These are phyloP conservation scores for Myotisia sp. DNA, from an alignment of 2,329 filamentous ascomycete species.

Conservation along the genomic window DNA sequence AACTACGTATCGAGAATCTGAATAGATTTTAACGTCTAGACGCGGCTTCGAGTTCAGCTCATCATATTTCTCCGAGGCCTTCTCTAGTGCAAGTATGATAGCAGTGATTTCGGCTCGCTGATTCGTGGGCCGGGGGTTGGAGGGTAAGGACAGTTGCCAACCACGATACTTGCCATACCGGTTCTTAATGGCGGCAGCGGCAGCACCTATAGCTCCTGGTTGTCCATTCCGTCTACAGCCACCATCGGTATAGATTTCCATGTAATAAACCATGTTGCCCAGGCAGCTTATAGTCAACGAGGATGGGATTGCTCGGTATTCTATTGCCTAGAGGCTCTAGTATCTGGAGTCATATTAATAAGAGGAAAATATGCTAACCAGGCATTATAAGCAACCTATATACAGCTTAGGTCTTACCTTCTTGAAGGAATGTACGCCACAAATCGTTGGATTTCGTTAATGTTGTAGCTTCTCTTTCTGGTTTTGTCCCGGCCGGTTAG, in stretches of 20 bases:
- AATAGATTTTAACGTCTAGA: slow-evolving; percentile 19
- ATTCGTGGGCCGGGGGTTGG: slow-evolving; percentile 17
- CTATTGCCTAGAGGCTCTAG: too few relatives aligned
- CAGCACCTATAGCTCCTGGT: slow-evolving; percentile 17
- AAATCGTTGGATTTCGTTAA: too few relatives aligned
- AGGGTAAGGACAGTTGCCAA: slow-evolving; percentile 4
- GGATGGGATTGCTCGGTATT: too few relatives aligned
- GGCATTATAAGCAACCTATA: too few relatives aligned
- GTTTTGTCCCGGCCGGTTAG: too few relatives aligned
- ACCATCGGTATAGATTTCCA: slow-evolving; percentile 25
- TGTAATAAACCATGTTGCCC: slow-evolving; percentile 20
- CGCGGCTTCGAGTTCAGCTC: slow-evolving; percentile 12
- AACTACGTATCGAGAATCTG: slow-evolving; percentile 26
- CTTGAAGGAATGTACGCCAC: too few relatives aligned
- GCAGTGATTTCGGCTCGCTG: slow-evolving; percentile 26
- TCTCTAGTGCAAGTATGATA: slow-evolving; percentile 35
- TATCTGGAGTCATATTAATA: too few relatives aligned
- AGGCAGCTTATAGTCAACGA: too few relatives aligned
- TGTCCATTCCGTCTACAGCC: slow-evolving; percentile 21
- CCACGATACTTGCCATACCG: slow-evolving; percentile 2
- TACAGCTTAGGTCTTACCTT: too few relatives aligned
- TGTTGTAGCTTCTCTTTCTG: too few relatives aligned
- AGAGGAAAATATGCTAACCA: too few relatives aligned
- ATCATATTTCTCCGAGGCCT: slow-evolving; percentile 27
- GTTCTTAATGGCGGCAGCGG: slow-evolving; percentile 17